Evolutionary conservation across 148 eudicot genomes (phyloP).

Genomic region (Arctostaphylos glauca): DNA sequence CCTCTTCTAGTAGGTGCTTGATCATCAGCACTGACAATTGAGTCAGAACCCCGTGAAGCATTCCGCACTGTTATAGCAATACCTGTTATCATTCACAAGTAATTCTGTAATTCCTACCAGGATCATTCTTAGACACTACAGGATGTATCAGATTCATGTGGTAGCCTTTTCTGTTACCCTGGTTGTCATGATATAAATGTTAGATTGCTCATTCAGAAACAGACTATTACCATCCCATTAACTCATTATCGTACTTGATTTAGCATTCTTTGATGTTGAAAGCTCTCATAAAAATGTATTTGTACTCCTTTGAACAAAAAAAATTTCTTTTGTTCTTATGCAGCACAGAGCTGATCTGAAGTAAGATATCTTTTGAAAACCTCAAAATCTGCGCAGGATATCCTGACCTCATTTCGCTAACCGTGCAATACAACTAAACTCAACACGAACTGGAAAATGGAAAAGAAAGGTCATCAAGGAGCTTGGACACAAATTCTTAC

Average conservation of each 20-base stretch:
- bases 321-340: too few relatives aligned
- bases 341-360: neutral
- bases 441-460: slow-evolving; percentile 1
- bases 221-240: too few relatives aligned
- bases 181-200: neutral
- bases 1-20: slow-evolving; percentile 29
- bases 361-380: neutral
- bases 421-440: neutral
- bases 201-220: neutral
- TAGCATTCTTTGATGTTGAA: neutral
- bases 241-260: too few relatives aligned
- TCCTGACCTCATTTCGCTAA: neutral
- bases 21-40: slow-evolving; percentile 11
- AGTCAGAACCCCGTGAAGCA: slow-evolving; percentile 19
- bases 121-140: neutral
- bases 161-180: neutral
- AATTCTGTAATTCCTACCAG: neutral
- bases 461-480: neutral
- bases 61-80: slow-evolving; percentile 9
- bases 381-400: neutral
- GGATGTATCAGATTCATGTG: neutral
- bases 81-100: slow-evolving; percentile 8
- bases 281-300: neutral
- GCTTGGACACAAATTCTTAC: neutral
- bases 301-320: neutral